A percentile compares a stretch with the other conserved stretches of the same genome.
Evolutionary conservation across 2,329 filamentous ascomycete species (phyloP).

Genomic region (Clarireedia homoeocarpa): DNA sequence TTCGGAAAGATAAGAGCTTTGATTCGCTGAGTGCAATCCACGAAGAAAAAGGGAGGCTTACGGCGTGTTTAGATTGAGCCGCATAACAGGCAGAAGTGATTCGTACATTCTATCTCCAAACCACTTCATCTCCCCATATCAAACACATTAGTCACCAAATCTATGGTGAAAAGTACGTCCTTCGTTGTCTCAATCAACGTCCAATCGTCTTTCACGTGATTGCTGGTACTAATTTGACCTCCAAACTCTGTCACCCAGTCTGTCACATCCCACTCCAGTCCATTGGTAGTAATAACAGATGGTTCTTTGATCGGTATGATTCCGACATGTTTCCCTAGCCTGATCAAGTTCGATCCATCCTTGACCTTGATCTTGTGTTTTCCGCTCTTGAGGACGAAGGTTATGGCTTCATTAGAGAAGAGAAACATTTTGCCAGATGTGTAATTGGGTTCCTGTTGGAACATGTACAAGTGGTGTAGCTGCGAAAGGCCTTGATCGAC

Average conservation of each 20-base stretch:
- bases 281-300: conserved; percentile 68
- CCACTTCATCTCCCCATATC: background rate
- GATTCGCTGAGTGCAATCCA: too few relatives aligned
- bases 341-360: conserved; percentile 11
- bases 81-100: too few relatives aligned
- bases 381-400: conserved; percentile 68
- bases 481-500: conserved; percentile 90
- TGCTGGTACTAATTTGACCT: conserved; percentile 69
- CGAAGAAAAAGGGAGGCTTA: too few relatives aligned
- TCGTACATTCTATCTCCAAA: background rate
- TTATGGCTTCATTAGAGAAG: conserved; percentile 69
- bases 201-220: conserved; percentile 56
- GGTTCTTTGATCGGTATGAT: conserved; percentile 79
- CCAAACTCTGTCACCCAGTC: conserved; percentile 75
- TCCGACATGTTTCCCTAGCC: conserved; percentile 63
- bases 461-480: conserved; percentile 73
- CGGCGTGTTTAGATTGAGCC: too few relatives aligned
- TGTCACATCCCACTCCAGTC: conserved; percentile 84
- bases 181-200: conserved; percentile 56
- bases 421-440: conserved; percentile 63
- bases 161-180: conserved; percentile 68
- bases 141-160: conserved; percentile 29
- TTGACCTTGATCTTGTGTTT: conserved; percentile 58
- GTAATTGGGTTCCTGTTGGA: conserved; percentile 41
- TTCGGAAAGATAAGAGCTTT: too few relatives aligned